Evolutionary conservation across 352 stramenopile genomes (phyloP), one percentile per base, ranked within the genome.

Genomic region (Phytopythium cucurbitacearum): DNA sequence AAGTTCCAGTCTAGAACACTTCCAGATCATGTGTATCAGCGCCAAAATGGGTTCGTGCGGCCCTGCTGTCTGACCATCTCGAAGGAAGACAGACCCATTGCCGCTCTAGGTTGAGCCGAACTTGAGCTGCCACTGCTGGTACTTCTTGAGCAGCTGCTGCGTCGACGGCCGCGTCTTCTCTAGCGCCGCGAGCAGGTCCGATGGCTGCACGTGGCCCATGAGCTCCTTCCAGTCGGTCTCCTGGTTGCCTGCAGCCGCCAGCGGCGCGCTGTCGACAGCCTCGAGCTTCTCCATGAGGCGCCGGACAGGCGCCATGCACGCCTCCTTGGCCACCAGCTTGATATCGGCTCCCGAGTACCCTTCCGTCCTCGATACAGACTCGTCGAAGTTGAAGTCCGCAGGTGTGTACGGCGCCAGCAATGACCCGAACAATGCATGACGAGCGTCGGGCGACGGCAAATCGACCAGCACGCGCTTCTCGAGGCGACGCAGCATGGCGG

Each of bases 391-490:
- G 44, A 91, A 91, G 7, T 67, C 61, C 21, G 56, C 35, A 0
- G 73, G 67, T 0, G 73, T 73, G 40, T 91, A 94, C 15, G 80
- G 73, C 56, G 66, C 53, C 40, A 94, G 33, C 11, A 94, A 48
- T 15, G 73, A 75, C 2, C 72, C 43, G 48, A 94, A 88, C 16
- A 92, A 69, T 11, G 74, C 66, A 0, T 58, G 51, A 0, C 84
- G 69, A 37, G 82, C 84, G 4, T 91, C 76, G 7, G 67, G 16
- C 2, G 77, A 86, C 33, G 84, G 84, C 7, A 94, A 49, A 38
- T 85, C 81, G 2, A 94, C 82, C 0, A 94, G 66, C 45, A 95
- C 84, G 16, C 83, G 74, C 66, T 95, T 94, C 56, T 95, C 85
- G 4, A 95, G 67, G 7, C 84, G 78, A 6, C 84, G 73, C 33